Evolutionary conservation across 139 green algal species (phyloP).

Genomic region (Chlorella sp.): DNA sequence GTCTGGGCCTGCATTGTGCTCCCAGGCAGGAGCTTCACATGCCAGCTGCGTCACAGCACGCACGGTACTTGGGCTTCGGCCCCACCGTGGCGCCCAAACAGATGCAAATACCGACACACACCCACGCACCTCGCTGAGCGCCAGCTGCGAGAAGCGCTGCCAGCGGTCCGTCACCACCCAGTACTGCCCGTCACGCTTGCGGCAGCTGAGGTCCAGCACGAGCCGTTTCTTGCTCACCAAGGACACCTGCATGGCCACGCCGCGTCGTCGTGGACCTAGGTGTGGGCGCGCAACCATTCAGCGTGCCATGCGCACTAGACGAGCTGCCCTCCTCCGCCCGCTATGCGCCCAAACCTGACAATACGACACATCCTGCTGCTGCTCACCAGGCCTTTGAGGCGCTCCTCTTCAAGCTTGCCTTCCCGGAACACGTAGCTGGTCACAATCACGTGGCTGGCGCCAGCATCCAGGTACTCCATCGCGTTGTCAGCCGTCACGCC

Average conservation of each 20-base stretch:
- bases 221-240: slow-evolving; percentile 81
- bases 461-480: slow-evolving; percentile 76
- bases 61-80: too few species aligned
- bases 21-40: background rate
- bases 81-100: too few species aligned
- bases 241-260: slow-evolving; percentile 62
- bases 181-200: slow-evolving; percentile 65
- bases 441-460: slow-evolving; percentile 95
- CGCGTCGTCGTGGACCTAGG: too few species aligned
- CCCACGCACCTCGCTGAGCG: slow-evolving; percentile 36
- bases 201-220: slow-evolving; percentile 94
- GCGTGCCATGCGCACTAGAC: too few species aligned
- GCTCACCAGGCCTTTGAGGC: slow-evolving; percentile 68
- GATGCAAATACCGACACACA: too few species aligned
- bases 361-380: too few species aligned
- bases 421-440: slow-evolving; percentile 91
- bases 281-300: too few species aligned
- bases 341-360: too few species aligned
- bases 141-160: slow-evolving; percentile 48
- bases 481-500: slow-evolving; percentile 87
- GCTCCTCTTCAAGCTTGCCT: slow-evolving; percentile 75
- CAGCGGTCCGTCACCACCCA: slow-evolving; percentile 66
- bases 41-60: background rate
- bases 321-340: too few species aligned
- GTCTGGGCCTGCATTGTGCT: too few species aligned